Evolutionary conservation across 2,329 filamentous ascomycete genomes (phyloP).

Genomic region (Chaetomiaceae sp.): DNA sequence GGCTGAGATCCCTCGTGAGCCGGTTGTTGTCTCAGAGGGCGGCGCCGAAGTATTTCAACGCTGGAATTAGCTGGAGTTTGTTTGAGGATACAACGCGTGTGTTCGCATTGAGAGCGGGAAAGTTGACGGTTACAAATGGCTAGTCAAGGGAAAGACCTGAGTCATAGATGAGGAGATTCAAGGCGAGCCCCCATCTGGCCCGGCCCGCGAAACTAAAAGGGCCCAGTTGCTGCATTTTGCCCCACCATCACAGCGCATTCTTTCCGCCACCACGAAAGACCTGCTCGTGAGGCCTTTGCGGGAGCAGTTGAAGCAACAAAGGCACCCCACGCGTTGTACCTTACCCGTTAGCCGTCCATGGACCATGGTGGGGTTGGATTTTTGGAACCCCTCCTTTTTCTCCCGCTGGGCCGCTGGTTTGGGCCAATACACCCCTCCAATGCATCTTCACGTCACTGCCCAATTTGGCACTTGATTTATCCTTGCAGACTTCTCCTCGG

Average conservation of each 20-base stretch:
- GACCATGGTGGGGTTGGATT: slow-evolving; percentile 9
- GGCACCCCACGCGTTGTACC: background rate
- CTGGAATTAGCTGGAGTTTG: background rate
- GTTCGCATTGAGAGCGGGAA: background rate
- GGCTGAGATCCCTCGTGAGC: background rate
- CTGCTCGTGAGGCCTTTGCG: slow-evolving; percentile 1
- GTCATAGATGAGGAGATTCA: slow-evolving; percentile 17
- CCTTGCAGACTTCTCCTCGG: background rate
- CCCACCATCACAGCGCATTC: slow-evolving; percentile 5
- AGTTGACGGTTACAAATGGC: slow-evolving; percentile 9
- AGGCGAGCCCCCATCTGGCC: slow-evolving; percentile 10
- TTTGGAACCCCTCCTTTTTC: background rate
- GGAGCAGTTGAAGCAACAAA: background rate
- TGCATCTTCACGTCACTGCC: background rate
- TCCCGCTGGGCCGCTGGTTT: no score
- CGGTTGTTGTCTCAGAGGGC: background rate
- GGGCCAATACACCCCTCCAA: background rate
- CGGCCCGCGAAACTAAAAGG: slow-evolving; percentile 13
- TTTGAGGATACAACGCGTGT: background rate
- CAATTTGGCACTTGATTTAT: background rate
- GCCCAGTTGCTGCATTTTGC: slow-evolving; percentile 9
- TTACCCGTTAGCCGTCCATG: no score
- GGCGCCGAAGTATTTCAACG: no score
- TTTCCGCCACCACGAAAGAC: slow-evolving; percentile 1
- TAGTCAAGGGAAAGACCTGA: slow-evolving; percentile 10